Base-by-base conservation (phyloP, 352 stramenopile genomes). In the Pythium guiyangense region DNA sequence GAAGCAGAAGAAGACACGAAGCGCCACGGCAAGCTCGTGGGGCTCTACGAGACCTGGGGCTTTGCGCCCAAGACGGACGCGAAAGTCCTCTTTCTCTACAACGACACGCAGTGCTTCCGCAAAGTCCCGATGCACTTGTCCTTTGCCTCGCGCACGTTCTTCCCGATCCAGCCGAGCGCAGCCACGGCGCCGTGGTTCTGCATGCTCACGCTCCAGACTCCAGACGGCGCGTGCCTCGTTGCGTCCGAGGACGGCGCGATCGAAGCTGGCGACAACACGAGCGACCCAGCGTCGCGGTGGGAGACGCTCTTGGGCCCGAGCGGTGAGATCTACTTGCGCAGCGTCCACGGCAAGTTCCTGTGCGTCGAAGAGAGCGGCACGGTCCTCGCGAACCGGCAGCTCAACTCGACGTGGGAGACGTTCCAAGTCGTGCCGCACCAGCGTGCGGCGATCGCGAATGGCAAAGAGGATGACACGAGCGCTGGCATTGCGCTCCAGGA, bases 361-460 rank as follows among this genome's bases (percentile, higher is more conserved):
- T 94, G 84, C 40, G 84, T 92, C 27, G 82, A 94, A 57, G 74
- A 86, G 54, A 72, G 79, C 40, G 84, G 82, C 22, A 80, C 64
- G 2, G 82, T 94, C 58, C 59, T 90, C 37, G 84, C 84, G 0
- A 74, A 94, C 57, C 78, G 84, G 0, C 76, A 50, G 10, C 59
- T 79, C 54, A 90, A 92, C 66, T 94, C 84, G 58, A 94, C 84
- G 31, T 94, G 84, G 84, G 84, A 94, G 54, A 94, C 84, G n/a
- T 92, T 94, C 68, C 77, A 89, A 57, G 74, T 91, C 26, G 71
- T 92, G 54, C 80, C 84, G 40, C 75, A 84, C 44, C 74, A 77
- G 50, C n/a, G n/a, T n/a, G n/a, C n/a, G n/a, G n/a, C n/a, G n/a
- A n/a, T n/a, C n/a, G n/a, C n/a, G n/a, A n/a, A n/a, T n/a, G n/a